Percentiles rank a stretch among this genome's conserved stretches.
phyloP scores from a whole-genome alignment of 305 asterid genomes.

The Fraxinus nigra region DNA sequence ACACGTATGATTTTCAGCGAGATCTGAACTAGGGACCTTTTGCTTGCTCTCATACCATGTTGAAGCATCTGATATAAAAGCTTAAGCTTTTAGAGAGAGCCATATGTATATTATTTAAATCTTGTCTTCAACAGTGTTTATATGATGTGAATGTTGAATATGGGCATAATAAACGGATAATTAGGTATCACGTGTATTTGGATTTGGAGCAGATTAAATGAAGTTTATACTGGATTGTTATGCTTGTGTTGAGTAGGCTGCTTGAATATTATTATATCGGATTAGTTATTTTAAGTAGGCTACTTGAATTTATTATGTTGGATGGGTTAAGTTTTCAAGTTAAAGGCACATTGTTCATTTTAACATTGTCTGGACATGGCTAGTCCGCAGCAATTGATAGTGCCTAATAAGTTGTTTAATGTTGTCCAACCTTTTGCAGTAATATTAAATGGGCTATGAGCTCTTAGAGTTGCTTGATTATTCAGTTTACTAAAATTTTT shows the following conservation, averaged over 20 bases:
- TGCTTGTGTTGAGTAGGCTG: not conserved
- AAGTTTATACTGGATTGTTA: not conserved
- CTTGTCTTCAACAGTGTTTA: not conserved
- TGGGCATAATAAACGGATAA: not conserved
- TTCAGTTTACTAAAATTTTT: not conserved
- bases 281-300: not conserved
- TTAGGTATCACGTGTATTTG: not conserved
- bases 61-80: not conserved
- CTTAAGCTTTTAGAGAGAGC: not conserved
- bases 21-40: not conserved
- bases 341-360: not conserved
- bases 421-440: not conserved
- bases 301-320: not conserved
- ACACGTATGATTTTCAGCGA: not conserved
- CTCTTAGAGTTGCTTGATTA: not conserved
- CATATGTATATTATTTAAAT: not conserved
- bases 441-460: not conserved
- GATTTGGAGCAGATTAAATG: not conserved
- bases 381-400: not conserved
- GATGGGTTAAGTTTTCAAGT: not conserved
- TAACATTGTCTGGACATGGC: not conserved
- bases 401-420: not conserved
- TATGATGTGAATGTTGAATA: not conserved
- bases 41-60: not conserved
- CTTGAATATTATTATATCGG: not conserved